phyloP scores from a whole-genome alignment of 2,329 filamentous ascomycete genomes.

The Colletotrichum musicola region DNA sequence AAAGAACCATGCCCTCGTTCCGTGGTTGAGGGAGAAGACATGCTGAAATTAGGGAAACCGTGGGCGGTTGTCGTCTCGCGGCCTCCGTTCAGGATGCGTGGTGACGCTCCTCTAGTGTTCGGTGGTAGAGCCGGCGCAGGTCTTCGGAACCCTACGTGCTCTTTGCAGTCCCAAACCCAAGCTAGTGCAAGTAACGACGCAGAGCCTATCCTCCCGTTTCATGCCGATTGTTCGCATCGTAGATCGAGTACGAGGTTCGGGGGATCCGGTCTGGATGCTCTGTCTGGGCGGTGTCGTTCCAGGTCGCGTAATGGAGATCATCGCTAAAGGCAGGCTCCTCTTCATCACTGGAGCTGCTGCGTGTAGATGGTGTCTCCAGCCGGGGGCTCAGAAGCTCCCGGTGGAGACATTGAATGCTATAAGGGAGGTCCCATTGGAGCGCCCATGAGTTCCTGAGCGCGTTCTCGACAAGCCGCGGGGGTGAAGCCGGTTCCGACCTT shows the following conservation, averaged over 20 bases:
- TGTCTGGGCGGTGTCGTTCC: constrained; percentile 31
- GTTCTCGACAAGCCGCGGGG: constrained; percentile 86
- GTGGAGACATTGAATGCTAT: constrained; percentile 69
- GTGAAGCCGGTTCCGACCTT: constrained; percentile 94
- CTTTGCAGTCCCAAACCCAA: constrained; percentile 23
- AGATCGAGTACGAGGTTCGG: constrained; percentile 12
- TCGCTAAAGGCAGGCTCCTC: constrained; percentile 37
- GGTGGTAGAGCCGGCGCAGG: constrained; percentile 20
- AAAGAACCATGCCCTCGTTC: constrained; percentile 25
- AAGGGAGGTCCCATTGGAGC: constrained; percentile 55
- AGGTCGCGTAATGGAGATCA: constrained; percentile 38
- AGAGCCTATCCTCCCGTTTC: constrained; percentile 2
- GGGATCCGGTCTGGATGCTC: constrained; percentile 14
- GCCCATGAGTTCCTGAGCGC: constrained; percentile 72
- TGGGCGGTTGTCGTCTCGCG: neutral
- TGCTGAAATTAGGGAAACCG: constrained; percentile 1
- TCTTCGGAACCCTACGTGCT: constrained; percentile 19
- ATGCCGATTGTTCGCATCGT: constrained; percentile 9
- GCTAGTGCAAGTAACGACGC: constrained; percentile 23
- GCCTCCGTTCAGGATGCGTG: constrained; percentile 10
- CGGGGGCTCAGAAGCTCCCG: constrained; percentile 59
- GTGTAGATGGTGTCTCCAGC: constrained; percentile 61
- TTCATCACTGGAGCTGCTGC: constrained; percentile 53
- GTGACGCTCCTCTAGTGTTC: constrained; percentile 8
- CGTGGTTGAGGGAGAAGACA: constrained; percentile 11